Evolutionary conservation across 164 flowering plant species (phyloP).

Genomic region (Chimonanthus salicifolius): DNA sequence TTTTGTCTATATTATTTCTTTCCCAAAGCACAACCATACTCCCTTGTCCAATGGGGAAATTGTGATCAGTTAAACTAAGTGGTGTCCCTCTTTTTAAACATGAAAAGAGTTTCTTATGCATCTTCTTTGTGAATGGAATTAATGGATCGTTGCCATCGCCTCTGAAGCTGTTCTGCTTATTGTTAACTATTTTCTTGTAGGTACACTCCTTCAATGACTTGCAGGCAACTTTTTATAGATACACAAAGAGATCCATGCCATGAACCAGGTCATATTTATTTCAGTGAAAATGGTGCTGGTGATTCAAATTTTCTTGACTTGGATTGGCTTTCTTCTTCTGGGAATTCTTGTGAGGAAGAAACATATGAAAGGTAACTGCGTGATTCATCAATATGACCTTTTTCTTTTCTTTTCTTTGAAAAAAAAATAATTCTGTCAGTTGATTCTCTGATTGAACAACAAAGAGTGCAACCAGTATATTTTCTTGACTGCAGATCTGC

Average conservation of each 20-base stretch:
- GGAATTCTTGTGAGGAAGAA: slow-evolving; percentile 92
- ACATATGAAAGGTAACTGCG: slow-evolving; percentile 54
- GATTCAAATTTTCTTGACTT: slow-evolving; percentile 78
- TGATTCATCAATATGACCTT: background rate
- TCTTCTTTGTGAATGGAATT: too few relatives aligned
- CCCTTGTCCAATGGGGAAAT: too few relatives aligned
- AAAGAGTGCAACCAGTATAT: background rate
- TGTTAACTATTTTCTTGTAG: slow-evolving; percentile 23
- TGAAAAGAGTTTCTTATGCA: too few relatives aligned
- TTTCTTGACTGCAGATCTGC: slow-evolving; percentile 45
- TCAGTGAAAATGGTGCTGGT: slow-evolving; percentile 29
- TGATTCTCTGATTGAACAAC: background rate
- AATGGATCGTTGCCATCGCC: background rate
- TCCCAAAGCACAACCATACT: too few relatives aligned
- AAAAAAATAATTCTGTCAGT: background rate
- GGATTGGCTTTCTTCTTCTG: slow-evolving; percentile 91
- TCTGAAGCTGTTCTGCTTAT: background rate
- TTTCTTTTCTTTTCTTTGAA: background rate
- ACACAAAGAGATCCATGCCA: slow-evolving; percentile 24
- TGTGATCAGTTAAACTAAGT: too few relatives aligned
- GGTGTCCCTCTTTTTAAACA: too few relatives aligned
- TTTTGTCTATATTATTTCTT: too few relatives aligned
- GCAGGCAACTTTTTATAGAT: slow-evolving; percentile 41
- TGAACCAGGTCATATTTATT: slow-evolving; percentile 30
- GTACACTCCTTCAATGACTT: slow-evolving; percentile 53